Percentiles rank a stretch among this genome's conserved stretches.
Conservation (phyloP, 2,329 filamentous ascomycete genomes). For the Diplodia scrobiculata region DNA sequence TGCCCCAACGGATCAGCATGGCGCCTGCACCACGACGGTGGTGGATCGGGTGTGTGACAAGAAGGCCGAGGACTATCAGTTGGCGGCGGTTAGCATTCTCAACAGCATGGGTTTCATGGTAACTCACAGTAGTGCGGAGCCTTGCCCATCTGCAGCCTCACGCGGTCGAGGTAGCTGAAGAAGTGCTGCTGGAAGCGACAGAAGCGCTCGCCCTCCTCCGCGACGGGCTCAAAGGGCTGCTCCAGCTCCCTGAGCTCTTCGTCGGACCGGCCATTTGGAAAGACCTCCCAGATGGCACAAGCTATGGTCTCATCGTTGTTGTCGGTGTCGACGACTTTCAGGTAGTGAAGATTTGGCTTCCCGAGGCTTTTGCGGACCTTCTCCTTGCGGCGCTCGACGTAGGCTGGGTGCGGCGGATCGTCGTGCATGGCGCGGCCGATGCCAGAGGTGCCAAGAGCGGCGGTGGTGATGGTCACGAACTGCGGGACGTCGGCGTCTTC, state of each 20-base stretch:
- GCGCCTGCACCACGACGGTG: slow-evolving; percentile 24
- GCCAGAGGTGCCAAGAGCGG: slow-evolving; percentile 37
- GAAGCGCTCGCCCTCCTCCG: slow-evolving; percentile 11
- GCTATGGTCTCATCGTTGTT: slow-evolving; percentile 31
- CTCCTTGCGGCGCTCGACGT: slow-evolving; percentile 32
- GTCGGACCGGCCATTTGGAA: slow-evolving; percentile 16
- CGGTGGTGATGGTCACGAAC: slow-evolving; percentile 37
- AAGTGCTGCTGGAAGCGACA: not conserved
- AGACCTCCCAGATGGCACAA: slow-evolving; percentile 23
- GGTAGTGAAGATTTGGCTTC: slow-evolving; percentile 35
- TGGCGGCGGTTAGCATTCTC: slow-evolving; percentile 38
- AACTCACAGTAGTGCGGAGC: slow-evolving; percentile 27
- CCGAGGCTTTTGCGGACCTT: slow-evolving; percentile 37
- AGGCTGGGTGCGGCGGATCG: slow-evolving; percentile 33
- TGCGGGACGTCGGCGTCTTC: slow-evolving; percentile 37
- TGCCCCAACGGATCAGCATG: slow-evolving; percentile 26
- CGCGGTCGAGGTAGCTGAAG: slow-evolving; percentile 13
- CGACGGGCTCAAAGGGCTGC: slow-evolving; percentile 26
- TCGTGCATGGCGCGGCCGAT: slow-evolving; percentile 36
- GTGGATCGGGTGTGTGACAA: slow-evolving; percentile 28
- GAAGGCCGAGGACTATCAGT: slow-evolving; percentile 17
- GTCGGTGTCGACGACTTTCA: slow-evolving; percentile 30
- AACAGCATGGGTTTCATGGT: not conserved
- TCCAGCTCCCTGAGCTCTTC: slow-evolving; percentile 32
- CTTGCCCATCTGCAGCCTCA: slow-evolving; percentile 9